Evolutionary conservation across 768 basidiomycete species (phyloP).

Genomic region (Cystobasidium ongulense): DNA sequence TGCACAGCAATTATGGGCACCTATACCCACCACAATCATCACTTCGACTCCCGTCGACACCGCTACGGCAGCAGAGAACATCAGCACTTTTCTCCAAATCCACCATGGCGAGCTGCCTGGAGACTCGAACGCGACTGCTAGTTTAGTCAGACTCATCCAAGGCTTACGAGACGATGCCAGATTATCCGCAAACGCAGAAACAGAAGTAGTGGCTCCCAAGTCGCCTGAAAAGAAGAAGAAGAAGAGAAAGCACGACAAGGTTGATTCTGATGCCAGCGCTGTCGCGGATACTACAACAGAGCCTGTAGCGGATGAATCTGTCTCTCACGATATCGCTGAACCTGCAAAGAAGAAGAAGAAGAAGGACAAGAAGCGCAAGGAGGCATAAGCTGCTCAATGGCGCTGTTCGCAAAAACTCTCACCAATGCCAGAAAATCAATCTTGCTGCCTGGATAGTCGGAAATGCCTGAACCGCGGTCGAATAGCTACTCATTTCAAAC

Average conservation of each 20-base stretch:
- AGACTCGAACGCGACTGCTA: conserved; percentile 9
- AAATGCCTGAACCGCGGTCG: no score
- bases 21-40: background rate
- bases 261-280: background rate
- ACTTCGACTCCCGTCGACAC: background rate
- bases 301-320: conserved; percentile 2
- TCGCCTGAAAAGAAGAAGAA: background rate
- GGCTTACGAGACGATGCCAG: background rate
- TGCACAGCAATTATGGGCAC: conserved; percentile 20
- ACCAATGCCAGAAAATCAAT: no score
- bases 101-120: conserved; percentile 7
- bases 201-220: background rate
- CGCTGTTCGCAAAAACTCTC: no score
- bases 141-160: background rate
- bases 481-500: no score
- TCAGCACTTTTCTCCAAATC: background rate
- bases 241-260: conserved; percentile 1
- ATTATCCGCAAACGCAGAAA: background rate
- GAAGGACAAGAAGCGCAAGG: conserved; percentile 1
- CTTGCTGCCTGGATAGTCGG: no score
- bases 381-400: background rate
- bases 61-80: background rate
- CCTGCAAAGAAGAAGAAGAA: conserved; percentile 22
- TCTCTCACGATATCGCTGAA: background rate
- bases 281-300: conserved; percentile 27